Conservation (phyloP, 306 rosid species). For the Coriaria nepalensis region DNA sequence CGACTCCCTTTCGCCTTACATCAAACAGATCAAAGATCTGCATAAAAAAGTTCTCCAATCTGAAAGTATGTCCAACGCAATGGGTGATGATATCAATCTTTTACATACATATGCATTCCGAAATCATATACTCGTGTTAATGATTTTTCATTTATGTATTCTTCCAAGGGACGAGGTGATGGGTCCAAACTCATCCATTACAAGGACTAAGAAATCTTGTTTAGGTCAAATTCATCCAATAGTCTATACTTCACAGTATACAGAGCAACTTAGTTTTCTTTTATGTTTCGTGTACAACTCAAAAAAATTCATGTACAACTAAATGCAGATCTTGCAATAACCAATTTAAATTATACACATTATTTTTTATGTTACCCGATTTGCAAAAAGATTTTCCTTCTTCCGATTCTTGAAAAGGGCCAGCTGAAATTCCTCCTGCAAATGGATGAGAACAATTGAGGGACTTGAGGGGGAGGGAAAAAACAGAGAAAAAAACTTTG, state of each 20-base stretch:
- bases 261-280: too few relatives aligned
- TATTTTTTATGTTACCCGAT: conserved; percentile 39
- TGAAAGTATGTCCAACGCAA: conserved; percentile 4
- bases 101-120: not conserved
- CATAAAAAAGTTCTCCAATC: conserved; percentile 10
- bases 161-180: too few relatives aligned
- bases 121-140: conserved; percentile 1
- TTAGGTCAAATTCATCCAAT: too few relatives aligned
- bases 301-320: not conserved
- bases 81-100: not conserved
- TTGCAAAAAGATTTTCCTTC: conserved; percentile 70
- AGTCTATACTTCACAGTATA: too few relatives aligned
- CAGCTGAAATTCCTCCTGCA: conserved; percentile 89
- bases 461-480: not conserved
- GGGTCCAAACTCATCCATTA: too few relatives aligned
- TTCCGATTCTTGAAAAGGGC: conserved; percentile 67
- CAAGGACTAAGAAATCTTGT: too few relatives aligned
- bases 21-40: conserved; percentile 91
- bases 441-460: conserved; percentile 12
- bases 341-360: not conserved
- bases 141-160: not conserved
- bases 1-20: conserved; percentile 51
- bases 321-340: conserved; percentile 1
- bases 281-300: too few relatives aligned
- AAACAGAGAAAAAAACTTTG: not conserved